Base-by-base conservation (phyloP, 495 filamentous ascomycete species). In the Neurospora sublineolata region DNA sequence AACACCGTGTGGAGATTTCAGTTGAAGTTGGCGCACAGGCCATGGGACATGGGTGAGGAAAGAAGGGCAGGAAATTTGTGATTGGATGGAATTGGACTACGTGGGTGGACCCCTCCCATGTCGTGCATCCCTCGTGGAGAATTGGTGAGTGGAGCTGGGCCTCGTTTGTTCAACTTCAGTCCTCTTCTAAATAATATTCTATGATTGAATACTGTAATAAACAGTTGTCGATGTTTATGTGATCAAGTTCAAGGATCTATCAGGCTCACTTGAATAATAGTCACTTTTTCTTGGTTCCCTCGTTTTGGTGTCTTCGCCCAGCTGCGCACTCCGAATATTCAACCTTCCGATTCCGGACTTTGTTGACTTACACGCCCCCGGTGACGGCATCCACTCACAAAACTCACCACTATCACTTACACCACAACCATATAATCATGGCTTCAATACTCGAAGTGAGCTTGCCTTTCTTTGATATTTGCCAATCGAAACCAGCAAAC, bases 381-480 rank as follows among this genome's bases (percentile, higher is more conserved):
- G 52, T 18, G 52, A 64, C 52, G 52, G 33, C 27, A 64, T 64
- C 52, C 27, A 64, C 52, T 64, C 67, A 37, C 9, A 68, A 14
- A 68, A 14, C 30, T 42, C 33, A 40, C 33, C 37, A 42, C 33
- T 39, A 18, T 20, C 67, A 20, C 9, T 42, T n/a, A 20, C 20
- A 37, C 16, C 20, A 37, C 46, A 68, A 40, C 69, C 42, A 67
- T n/a, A 14, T 67, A 58, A 72, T 11, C 67, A 80, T 78, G 77
- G 70, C 73, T 37, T 72, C 78, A 40, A 79, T 80, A 68, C 67
- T 80, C 11, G 76, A 77, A 75, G 78, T 36, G 33, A 36, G 33
- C 33, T 36, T 36, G 6, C 33, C 33, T 7, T 36, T 4, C 33
- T 36, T 36, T 36, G 33, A 36, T 36, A 36, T 36, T 36, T 36